phyloP scores from a whole-genome alignment of 164 flowering plant species.

The Piper betle region DNA sequence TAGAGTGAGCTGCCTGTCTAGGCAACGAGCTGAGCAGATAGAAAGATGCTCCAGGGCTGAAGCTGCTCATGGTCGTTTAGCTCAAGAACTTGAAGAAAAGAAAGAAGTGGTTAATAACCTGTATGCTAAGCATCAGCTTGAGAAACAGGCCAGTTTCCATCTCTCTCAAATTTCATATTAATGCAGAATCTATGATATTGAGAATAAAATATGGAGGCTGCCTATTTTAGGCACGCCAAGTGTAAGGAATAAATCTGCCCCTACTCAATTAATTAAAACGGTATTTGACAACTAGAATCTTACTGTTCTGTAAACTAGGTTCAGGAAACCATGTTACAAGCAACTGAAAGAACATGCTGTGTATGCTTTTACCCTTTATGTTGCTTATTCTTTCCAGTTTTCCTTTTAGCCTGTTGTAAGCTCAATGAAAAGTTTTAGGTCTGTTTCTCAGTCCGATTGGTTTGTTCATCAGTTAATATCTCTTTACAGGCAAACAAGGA shows the following conservation, averaged over 20 bases:
- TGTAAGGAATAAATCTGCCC: too few relatives aligned
- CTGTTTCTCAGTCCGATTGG: not conserved
- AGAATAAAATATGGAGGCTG: too few relatives aligned
- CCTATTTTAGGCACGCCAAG: not conserved
- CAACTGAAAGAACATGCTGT: too few relatives aligned
- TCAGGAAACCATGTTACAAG: too few relatives aligned
- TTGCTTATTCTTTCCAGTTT: too few relatives aligned
- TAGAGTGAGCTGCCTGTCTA: slow-evolving; percentile 59
- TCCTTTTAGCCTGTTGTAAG: too few relatives aligned
- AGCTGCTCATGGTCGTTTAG: slow-evolving; percentile 47
- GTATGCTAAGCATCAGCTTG: slow-evolving; percentile 74
- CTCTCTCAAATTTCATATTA: not conserved
- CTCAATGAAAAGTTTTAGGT: too few relatives aligned
- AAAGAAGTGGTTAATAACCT: slow-evolving; percentile 63
- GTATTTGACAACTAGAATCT: too few relatives aligned
- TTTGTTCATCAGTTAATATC: not conserved
- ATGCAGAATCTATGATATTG: not conserved
- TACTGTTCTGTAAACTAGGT: too few relatives aligned
- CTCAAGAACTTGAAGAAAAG: slow-evolving; percentile 81
- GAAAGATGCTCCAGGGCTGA: slow-evolving; percentile 60
- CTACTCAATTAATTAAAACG: not conserved
- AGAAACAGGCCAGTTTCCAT: slow-evolving; percentile 63
- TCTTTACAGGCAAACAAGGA: slow-evolving; percentile 78
- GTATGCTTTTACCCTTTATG: too few relatives aligned
- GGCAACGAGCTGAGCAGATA: slow-evolving; percentile 61